These are phyloP conservation scores for Lathyrus sativus DNA, from an alignment of 306 rosid genomes.

Conservation along the genomic window DNA sequence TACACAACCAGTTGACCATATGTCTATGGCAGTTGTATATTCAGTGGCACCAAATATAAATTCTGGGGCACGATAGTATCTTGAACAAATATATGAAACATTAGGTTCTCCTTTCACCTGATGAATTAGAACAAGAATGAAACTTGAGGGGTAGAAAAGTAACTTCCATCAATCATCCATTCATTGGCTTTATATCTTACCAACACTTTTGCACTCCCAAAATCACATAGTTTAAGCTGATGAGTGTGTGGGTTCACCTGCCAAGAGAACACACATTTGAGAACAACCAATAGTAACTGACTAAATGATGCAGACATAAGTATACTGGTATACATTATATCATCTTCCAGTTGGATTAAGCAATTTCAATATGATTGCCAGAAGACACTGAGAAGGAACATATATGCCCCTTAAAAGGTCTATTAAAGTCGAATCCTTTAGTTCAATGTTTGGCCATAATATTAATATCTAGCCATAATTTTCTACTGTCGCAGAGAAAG, in stretches of 20 bases:
- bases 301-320: constrained; percentile 17
- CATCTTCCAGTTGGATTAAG: constrained; percentile 26
- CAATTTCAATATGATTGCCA: constrained; percentile 7
- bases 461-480: background rate
- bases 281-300: constrained; percentile 16
- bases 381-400: constrained; percentile 3
- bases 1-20: constrained; percentile 99
- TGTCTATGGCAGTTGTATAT: constrained; percentile 95
- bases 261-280: constrained; percentile 44
- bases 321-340: constrained; percentile 17
- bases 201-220: constrained; percentile 97
- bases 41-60: constrained; percentile 98
- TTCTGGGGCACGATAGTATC: constrained; percentile 98
- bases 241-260: constrained; percentile 99
- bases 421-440: constrained; percentile 8
- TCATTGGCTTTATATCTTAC: constrained; percentile 54
- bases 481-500: background rate
- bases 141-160: constrained; percentile 25
- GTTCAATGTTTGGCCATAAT: background rate
- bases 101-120: constrained; percentile 99
- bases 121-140: constrained; percentile 42
- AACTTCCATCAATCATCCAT: constrained; percentile 30
- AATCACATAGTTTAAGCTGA: constrained; percentile 96
- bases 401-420: background rate
- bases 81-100: constrained; percentile 98